These are phyloP conservation scores for Fagus crenata DNA, from an alignment of 306 rosid genomes.

Conservation along the genomic window DNA sequence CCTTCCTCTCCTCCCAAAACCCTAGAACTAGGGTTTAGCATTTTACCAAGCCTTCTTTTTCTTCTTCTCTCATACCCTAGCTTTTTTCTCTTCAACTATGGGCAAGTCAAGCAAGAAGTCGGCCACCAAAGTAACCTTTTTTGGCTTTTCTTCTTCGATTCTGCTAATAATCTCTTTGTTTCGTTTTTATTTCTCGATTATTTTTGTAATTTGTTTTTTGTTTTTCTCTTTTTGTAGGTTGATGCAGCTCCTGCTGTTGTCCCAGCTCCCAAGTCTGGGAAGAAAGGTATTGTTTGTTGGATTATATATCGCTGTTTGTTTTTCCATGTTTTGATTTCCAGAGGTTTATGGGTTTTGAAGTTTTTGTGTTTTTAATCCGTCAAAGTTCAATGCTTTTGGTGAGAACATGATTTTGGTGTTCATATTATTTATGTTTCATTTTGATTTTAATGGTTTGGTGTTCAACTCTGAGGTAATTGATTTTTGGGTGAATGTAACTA, in stretches of 20 bases:
- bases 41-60: no score
- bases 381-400: not conserved
- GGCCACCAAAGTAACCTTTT: conserved; percentile 48
- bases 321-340: not conserved
- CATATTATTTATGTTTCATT: not conserved
- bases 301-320: not conserved
- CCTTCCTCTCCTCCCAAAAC: no score
- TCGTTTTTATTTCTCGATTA: not conserved
- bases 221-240: conserved; percentile 40
- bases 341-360: not conserved
- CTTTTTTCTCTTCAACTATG: conserved; percentile 33
- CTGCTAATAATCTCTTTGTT: not conserved
- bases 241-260: conserved; percentile 62
- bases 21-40: no score
- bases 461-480: not conserved
- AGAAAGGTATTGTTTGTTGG: conserved; percentile 50
- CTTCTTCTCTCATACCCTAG: not conserved
- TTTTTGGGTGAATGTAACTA: not conserved
- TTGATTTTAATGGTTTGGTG: not conserved
- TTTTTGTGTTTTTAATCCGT: not conserved
- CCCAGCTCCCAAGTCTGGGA: conserved; percentile 43
- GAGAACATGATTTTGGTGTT: no score
- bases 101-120: conserved; percentile 84
- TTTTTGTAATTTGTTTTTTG: not conserved
- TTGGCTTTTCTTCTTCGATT: not conserved